A percentile compares a stretch with the other conserved stretches of the same genome.
Evolutionary conservation across 441 rosid genomes (phyloP).

Genomic region (Adansonia madagascariensis): DNA sequence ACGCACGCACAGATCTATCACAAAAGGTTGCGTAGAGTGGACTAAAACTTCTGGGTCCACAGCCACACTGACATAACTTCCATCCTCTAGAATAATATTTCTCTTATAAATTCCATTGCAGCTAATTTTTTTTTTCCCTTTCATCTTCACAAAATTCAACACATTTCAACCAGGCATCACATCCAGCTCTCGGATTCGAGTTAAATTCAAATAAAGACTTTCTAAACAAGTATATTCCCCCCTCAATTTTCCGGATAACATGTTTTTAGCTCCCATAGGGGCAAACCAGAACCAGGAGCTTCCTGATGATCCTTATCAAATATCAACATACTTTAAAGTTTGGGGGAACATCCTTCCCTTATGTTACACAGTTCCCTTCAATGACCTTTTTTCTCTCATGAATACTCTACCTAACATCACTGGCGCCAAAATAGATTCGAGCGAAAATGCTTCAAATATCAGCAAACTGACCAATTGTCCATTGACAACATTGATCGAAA

Average conservation of each 20-base stretch:
- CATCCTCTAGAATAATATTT: neutral
- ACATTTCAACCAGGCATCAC: neutral
- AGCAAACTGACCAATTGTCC: conserved; percentile 6
- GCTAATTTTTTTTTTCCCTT: neutral
- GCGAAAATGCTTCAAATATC: conserved; percentile 15
- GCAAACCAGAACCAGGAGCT: conserved; percentile 1
- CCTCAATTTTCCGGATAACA: neutral
- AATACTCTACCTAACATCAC: conserved; percentile 5
- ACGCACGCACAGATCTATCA: neutral
- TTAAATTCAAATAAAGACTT: neutral
- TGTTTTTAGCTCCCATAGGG: neutral
- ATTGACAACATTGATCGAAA: neutral
- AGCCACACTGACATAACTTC: neutral
- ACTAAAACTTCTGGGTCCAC: neutral
- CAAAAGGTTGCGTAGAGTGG: neutral
- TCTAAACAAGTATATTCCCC: neutral
- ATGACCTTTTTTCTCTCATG: neutral
- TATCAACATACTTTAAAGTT: neutral
- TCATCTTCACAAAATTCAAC: conserved; percentile 7
- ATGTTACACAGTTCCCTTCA: neutral
- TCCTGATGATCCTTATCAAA: neutral
- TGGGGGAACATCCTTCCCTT: neutral
- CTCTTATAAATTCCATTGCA: neutral
- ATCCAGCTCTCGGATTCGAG: neutral
- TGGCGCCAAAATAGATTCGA: neutral